Evolutionary conservation across 2,329 filamentous ascomycete species (phyloP).

Genomic region (Talaromyces sp.): DNA sequence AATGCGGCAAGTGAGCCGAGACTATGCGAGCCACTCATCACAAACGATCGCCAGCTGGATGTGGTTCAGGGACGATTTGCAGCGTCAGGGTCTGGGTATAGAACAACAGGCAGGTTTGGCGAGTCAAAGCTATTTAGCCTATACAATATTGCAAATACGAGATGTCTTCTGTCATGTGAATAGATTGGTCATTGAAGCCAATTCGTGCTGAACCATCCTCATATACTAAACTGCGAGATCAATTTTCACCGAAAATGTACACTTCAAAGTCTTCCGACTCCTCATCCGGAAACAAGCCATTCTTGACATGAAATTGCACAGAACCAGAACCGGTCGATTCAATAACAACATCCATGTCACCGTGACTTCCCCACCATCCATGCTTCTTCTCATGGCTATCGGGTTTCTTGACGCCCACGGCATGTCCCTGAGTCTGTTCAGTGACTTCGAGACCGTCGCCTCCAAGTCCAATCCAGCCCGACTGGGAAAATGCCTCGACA

Average conservation of each 20-base stretch:
- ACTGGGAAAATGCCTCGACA: conserved; percentile 24
- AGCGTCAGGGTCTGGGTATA: neutral
- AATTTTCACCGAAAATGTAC: neutral
- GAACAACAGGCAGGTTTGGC: neutral
- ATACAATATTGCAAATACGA: neutral
- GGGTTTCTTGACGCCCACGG: conserved; percentile 20
- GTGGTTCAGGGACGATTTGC: neutral
- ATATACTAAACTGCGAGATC: neutral
- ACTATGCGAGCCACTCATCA: neutral
- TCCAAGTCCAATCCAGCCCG: conserved; percentile 19
- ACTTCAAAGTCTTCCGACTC: neutral
- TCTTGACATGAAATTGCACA: conserved; percentile 12
- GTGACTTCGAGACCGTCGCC: conserved; percentile 25
- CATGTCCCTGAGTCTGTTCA: conserved; percentile 15
- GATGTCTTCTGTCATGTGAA: neutral
- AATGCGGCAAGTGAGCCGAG: neutral
- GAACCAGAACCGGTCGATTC: conserved; percentile 14
- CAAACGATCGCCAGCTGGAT: neutral
- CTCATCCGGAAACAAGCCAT: neutral
- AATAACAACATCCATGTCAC: conserved; percentile 24
- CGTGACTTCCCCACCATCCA: conserved; percentile 24
- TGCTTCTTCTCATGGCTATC: conserved; percentile 9
- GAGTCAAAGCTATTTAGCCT: neutral
- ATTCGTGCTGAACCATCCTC: neutral
- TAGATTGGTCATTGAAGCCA: neutral